Conservation (phyloP, 169 alveolate species). For the Pseudocohnilembus persalinus region DNA sequence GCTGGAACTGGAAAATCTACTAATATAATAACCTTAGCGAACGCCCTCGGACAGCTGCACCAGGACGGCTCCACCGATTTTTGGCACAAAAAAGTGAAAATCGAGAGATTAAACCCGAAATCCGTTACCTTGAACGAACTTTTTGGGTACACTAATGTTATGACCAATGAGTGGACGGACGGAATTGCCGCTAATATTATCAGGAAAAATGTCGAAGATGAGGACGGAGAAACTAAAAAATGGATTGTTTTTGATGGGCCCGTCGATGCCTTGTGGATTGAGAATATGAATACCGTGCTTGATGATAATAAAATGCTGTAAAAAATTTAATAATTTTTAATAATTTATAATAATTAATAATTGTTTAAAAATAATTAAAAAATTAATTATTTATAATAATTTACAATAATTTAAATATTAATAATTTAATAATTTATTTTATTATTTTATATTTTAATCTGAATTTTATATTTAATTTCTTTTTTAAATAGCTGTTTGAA, state of each 20-base stretch:
- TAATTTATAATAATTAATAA: no score
- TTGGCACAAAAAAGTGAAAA: slow-evolving; percentile 76
- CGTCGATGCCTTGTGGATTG: slow-evolving; percentile 91
- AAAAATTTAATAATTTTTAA: no score
- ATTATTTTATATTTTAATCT: no score
- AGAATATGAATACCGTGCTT: slow-evolving; percentile 89
- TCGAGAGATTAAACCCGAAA: slow-evolving; percentile 84
- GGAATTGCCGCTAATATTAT: slow-evolving; percentile 86
- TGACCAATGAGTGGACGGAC: slow-evolving; percentile 89
- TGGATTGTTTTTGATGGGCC: slow-evolving; percentile 92
- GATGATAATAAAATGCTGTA: slow-evolving; percentile 82
- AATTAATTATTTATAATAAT: no score
- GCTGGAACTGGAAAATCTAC: slow-evolving; percentile 90
- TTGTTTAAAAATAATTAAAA: no score
- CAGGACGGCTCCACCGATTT: slow-evolving; percentile 74
- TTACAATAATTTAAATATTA: no score
- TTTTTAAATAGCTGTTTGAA: slow-evolving; percentile 68
- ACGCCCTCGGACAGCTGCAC: slow-evolving; percentile 77
- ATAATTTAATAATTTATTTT: no score
- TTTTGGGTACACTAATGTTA: slow-evolving; percentile 80
- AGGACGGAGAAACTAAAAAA: slow-evolving; percentile 63
- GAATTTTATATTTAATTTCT: not conserved
- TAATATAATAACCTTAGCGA: slow-evolving; percentile 69
- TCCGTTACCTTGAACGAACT: slow-evolving; percentile 88
- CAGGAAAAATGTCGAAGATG: slow-evolving; percentile 84